Conservation (phyloP, 352 stramenopile genomes). For the Blastocystis sp. region DNA sequence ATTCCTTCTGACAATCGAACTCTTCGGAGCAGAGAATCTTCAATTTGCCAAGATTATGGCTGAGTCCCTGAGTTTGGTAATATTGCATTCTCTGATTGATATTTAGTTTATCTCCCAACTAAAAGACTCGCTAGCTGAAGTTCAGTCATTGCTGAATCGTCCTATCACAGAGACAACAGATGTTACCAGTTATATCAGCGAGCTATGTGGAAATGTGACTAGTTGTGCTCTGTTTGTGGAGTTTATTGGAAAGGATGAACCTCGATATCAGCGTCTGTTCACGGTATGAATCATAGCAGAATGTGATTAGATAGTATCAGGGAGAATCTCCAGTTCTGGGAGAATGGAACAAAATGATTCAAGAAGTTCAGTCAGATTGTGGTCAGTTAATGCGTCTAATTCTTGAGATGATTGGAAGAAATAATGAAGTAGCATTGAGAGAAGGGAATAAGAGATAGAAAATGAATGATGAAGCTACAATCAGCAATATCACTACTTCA, state of each 20-base stretch:
- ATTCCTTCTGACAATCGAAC: not conserved
- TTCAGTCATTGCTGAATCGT: not conserved
- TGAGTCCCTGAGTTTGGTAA: not conserved
- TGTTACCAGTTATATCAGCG: not conserved
- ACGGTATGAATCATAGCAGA: not conserved
- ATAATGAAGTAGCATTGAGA: not conserved
- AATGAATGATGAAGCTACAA: constrained; percentile 31
- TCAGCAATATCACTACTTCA: not conserved
- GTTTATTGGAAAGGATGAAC: not conserved
- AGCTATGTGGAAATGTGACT: not conserved
- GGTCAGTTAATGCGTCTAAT: constrained; percentile 12
- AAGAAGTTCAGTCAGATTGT: constrained; percentile 4
- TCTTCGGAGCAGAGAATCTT: not conserved
- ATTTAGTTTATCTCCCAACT: not conserved
- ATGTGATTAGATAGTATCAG: not conserved
- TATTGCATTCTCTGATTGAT: not conserved
- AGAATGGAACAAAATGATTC: not conserved
- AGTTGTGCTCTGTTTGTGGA: constrained; percentile 39
- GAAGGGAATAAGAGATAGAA: not conserved
- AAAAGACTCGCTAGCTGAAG: not conserved
- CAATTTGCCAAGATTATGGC: not conserved
- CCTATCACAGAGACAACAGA: not conserved
- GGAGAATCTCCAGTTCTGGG: not conserved
- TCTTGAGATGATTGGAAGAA: not conserved
- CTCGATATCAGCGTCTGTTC: constrained; percentile 13